These are phyloP conservation scores for Gracilariopsis chorda DNA, from an alignment of 23 red algal species.

Conservation along the genomic window DNA sequence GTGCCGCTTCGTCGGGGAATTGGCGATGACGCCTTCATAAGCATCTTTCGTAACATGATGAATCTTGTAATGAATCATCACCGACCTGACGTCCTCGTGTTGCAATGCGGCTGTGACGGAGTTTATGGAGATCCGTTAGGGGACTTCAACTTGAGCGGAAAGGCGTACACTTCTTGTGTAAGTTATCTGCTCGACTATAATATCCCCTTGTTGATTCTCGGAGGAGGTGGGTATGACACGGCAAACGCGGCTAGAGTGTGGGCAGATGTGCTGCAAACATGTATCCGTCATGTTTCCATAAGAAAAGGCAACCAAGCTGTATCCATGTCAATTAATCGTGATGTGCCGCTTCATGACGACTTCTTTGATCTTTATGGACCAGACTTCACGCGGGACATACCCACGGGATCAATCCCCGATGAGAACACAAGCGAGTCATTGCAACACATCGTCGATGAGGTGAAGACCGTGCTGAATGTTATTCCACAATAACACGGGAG, in stretches of 20 bases:
- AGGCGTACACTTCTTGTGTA: constrained; percentile 6
- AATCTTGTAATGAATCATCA: not conserved
- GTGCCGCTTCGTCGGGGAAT: constrained; percentile 44
- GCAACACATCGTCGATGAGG: not conserved
- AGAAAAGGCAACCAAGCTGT: not conserved
- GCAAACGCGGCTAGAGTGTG: constrained; percentile 25
- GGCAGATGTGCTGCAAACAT: constrained; percentile 41
- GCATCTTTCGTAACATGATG: not conserved
- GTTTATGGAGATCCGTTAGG: constrained; percentile 32
- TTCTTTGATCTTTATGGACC: constrained; percentile 39
- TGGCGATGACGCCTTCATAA: not conserved
- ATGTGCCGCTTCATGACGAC: constrained; percentile 17
- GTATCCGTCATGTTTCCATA: not conserved
- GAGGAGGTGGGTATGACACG: constrained; percentile 3
- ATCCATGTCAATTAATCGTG: not conserved
- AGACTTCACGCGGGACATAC: constrained; percentile 15
- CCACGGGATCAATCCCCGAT: not conserved
- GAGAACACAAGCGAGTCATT: constrained; percentile 11
- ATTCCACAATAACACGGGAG: too few relatives aligned
- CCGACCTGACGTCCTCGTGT: constrained; percentile 11
- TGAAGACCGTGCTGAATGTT: not conserved
- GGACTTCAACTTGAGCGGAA: constrained; percentile 34
- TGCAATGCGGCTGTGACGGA: constrained; percentile 33
- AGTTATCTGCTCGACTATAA: not conserved
- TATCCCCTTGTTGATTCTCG: constrained; percentile 23